These are phyloP conservation scores for Apiotrichum veenhuisii DNA, from an alignment of 1,284 basidiomycete genomes.

Conservation along the genomic window DNA sequence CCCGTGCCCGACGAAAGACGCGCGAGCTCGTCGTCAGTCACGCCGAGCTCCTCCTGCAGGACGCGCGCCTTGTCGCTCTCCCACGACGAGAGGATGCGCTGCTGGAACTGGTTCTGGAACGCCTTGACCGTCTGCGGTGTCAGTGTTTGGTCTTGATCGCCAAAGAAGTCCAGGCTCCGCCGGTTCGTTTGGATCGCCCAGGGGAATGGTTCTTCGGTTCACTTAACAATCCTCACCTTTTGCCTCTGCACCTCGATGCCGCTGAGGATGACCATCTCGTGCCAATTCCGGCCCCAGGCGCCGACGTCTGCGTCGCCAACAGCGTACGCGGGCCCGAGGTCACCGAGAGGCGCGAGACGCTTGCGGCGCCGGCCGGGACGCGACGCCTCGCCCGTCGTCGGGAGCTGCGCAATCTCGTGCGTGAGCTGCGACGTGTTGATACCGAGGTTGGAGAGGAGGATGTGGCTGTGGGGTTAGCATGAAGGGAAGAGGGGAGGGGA, in stretches of 20 bases:
- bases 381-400: slow-evolving; percentile 11
- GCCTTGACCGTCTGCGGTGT: slow-evolving; percentile 36
- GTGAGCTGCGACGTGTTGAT: slow-evolving; percentile 44
- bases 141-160: too few relatives aligned
- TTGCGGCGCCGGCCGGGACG: slow-evolving; percentile 24
- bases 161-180: too few relatives aligned
- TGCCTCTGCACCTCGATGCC: slow-evolving; percentile 46
- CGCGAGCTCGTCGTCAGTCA: slow-evolving; percentile 44
- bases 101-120: slow-evolving; percentile 45
- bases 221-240: slow-evolving; percentile 25
- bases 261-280: slow-evolving; percentile 47
- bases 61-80: slow-evolving; percentile 42
- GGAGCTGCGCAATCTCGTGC: slow-evolving; percentile 41
- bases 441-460: slow-evolving; percentile 44
- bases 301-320: slow-evolving; percentile 37
- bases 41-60: slow-evolving; percentile 46
- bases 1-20: slow-evolving; percentile 15
- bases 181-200: too few relatives aligned
- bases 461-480: slow-evolving; percentile 27
- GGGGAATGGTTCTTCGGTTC: too few relatives aligned
- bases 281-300: slow-evolving; percentile 46
- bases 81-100: slow-evolving; percentile 42
- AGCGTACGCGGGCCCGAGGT: slow-evolving; percentile 31
- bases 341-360: slow-evolving; percentile 26
- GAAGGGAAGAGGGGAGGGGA: too few relatives aligned